Conservation (phyloP, 306 rosid species). For the Calophaca sinica region DNA sequence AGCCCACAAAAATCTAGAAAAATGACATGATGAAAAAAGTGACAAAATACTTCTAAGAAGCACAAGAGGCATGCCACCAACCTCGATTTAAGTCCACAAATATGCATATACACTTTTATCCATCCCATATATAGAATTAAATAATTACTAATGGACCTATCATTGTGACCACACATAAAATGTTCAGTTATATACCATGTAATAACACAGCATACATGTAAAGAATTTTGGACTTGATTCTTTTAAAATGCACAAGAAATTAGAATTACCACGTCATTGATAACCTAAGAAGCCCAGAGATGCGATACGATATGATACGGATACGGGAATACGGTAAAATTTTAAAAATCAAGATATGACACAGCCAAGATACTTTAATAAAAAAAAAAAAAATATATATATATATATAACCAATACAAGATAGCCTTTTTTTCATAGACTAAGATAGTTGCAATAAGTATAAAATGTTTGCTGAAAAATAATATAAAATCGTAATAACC, state of each 20-base stretch:
- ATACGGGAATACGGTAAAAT: too few species aligned
- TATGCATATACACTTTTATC: not conserved
- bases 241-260: not conserved
- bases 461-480: too few species aligned
- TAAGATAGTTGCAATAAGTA: too few species aligned
- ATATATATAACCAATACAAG: too few species aligned
- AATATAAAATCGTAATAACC: too few species aligned
- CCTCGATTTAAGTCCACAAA: not conserved
- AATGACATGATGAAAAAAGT: conserved; percentile 10
- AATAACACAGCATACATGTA: conserved; percentile 2
- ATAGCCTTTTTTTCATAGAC: too few species aligned
- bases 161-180: not conserved
- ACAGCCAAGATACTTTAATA: too few species aligned
- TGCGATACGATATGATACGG: too few species aligned
- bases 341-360: too few species aligned
- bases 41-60: not conserved
- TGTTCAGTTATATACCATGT: conserved; percentile 1
- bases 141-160: conserved; percentile 6
- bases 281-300: too few species aligned
- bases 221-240: not conserved
- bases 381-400: too few species aligned
- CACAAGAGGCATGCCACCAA: not conserved
- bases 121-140: not conserved
- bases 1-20: not conserved
- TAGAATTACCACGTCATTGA: conserved; percentile 13